Percentiles rank a stretch among this genome's conserved stretches.
These are phyloP conservation scores for Beauveria bassiana DNA, from an alignment of 2,329 filamentous ascomycete genomes.

Conservation along the genomic window DNA sequence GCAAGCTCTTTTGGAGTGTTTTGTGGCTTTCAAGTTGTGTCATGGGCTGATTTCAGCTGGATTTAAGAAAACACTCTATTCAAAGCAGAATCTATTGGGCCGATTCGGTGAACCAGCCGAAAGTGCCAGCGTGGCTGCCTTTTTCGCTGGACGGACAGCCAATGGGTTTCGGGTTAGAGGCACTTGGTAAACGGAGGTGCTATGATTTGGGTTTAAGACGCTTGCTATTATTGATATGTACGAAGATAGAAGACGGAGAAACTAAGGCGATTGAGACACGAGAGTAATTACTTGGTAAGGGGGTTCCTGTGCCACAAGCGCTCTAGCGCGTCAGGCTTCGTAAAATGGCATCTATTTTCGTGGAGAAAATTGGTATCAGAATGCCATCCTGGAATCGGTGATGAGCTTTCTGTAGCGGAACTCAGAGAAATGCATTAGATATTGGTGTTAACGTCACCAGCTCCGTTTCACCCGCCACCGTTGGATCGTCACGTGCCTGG, in stretches of 20 bases:
- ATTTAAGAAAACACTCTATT: too few relatives aligned
- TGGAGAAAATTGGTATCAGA: not conserved
- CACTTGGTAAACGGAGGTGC: slow-evolving; percentile 17
- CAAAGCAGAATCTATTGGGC: slow-evolving; percentile 10
- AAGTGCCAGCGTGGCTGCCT: slow-evolving; percentile 16
- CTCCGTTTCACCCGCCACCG: not conserved
- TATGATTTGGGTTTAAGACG: not conserved
- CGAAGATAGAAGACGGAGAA: not conserved
- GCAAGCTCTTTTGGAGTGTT: too few relatives aligned
- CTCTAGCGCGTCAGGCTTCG: not conserved
- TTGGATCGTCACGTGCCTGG: slow-evolving; percentile 3
- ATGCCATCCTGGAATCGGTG: not conserved
- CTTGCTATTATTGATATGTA: not conserved
- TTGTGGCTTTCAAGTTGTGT: too few relatives aligned
- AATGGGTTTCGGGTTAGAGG: slow-evolving; percentile 16
- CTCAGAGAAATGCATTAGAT: not conserved
- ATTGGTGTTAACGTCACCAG: not conserved
- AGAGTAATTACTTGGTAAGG: not conserved
- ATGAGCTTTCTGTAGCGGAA: not conserved
- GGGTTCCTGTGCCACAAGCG: not conserved
- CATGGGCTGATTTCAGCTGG: too few relatives aligned
- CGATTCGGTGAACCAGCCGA: slow-evolving; percentile 17
- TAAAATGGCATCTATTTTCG: not conserved
- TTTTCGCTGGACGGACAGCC: slow-evolving; percentile 16
- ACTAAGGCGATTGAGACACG: not conserved